These are phyloP conservation scores for Lagerstroemia speciosa DNA, from an alignment of 345 rosid species.

Conservation along the genomic window DNA sequence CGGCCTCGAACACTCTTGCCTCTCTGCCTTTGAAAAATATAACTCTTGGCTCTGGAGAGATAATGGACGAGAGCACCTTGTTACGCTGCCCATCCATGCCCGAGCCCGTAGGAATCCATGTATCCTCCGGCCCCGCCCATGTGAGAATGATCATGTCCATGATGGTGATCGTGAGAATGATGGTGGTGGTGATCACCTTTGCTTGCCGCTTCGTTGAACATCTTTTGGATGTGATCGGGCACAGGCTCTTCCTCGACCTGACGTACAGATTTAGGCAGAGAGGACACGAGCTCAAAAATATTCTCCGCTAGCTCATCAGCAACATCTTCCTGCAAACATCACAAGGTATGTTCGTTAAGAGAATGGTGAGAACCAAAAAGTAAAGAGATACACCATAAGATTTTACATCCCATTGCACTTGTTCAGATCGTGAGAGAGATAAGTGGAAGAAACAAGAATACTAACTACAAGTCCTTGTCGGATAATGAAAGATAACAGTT, in stretches of 20 bases:
- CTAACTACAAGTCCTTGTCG: too few species aligned
- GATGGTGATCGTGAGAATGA: conserved; percentile 18
- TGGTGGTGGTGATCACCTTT: conserved; percentile 20
- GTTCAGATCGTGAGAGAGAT: not conserved
- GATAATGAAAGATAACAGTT: too few species aligned
- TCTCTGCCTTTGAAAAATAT: not conserved
- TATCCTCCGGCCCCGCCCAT: conserved; percentile 17
- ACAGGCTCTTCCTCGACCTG: conserved; percentile 40
- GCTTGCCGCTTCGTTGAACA: conserved; percentile 47
- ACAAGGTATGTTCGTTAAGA: not conserved
- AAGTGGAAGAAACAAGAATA: too few species aligned
- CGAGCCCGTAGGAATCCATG: conserved; percentile 32
- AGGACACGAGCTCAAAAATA: conserved; percentile 45
- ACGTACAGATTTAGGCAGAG: conserved; percentile 49
- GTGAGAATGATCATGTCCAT: conserved; percentile 28
- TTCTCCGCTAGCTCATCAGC: conserved; percentile 53
- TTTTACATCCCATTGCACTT: not conserved
- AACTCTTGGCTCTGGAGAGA: not conserved
- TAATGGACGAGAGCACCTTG: not conserved
- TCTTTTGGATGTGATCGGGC: conserved; percentile 39
- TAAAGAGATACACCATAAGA: not conserved
- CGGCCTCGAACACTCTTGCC: not conserved
- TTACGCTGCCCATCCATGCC: conserved; percentile 26
- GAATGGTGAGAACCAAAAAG: not conserved
- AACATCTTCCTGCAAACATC: conserved; percentile 42